phyloP scores from a whole-genome alignment of 306 rosid species.

The Vigna mungo region DNA sequence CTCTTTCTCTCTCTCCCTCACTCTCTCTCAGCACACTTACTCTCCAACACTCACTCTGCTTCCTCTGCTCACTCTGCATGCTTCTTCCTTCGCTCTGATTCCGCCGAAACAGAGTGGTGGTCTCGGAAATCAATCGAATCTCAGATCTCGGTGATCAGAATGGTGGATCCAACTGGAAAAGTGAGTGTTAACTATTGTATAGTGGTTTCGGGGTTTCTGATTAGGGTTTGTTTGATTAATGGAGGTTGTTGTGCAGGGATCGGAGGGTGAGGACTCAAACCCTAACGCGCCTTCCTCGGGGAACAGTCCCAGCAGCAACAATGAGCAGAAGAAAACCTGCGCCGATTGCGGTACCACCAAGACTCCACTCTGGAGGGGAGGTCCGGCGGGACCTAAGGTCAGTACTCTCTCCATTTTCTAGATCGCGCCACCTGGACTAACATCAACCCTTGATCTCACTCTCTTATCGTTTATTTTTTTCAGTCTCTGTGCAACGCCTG shows the following conservation, averaged over 20 bases:
- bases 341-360: slow-evolving; percentile 95
- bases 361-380: slow-evolving; percentile 97
- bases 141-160: slow-evolving; percentile 50
- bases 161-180: slow-evolving; percentile 75
- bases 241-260: slow-evolving; percentile 64
- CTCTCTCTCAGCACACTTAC: neutral
- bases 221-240: neutral
- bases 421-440: neutral
- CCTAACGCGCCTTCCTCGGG: slow-evolving; percentile 59
- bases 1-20: slow-evolving; percentile 24
- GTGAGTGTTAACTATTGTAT: slow-evolving; percentile 46
- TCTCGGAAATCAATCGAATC: neutral
- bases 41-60: neutral
- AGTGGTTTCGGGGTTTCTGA: neutral
- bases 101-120: neutral
- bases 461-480: neutral
- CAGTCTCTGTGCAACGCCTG: slow-evolving; percentile 97
- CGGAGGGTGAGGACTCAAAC: slow-evolving; percentile 70
- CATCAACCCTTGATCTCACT: neutral
- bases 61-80: neutral
- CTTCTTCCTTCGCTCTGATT: slow-evolving; percentile 3
- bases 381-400: slow-evolving; percentile 98
- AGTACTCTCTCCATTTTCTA: neutral
- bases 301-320: slow-evolving; percentile 48
- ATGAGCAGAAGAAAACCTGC: slow-evolving; percentile 75